A percentile compares a stretch with the other conserved stretches of the same genome.
Evolutionary conservation across 2,329 filamentous ascomycete genomes (phyloP).

Genomic region (Arthrobotrys pseudoclavata): DNA sequence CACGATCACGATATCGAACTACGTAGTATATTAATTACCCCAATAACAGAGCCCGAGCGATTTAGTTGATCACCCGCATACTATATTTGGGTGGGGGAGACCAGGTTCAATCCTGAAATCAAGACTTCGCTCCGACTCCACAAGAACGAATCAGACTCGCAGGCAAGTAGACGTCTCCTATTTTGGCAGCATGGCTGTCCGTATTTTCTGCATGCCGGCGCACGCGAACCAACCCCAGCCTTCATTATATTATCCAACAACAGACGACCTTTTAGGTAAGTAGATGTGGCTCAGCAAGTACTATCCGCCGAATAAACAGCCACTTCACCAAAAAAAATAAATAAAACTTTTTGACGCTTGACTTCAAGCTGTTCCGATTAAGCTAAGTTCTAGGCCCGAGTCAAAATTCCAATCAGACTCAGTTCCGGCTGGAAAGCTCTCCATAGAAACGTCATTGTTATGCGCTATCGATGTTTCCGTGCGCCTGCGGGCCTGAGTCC

Average conservation of each 20-base stretch:
- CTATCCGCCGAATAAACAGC: slow-evolving; percentile 4
- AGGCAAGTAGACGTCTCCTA: slow-evolving; percentile 32
- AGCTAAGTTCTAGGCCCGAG: neutral
- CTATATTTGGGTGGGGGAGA: slow-evolving; percentile 47
- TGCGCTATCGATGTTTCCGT: slow-evolving; percentile 16
- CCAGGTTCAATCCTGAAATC: slow-evolving; percentile 41
- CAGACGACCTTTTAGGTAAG: neutral
- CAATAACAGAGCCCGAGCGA: slow-evolving; percentile 7
- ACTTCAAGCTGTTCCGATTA: neutral
- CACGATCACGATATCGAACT: slow-evolving; percentile 23
- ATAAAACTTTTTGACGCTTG: neutral
- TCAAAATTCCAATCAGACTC: neutral
- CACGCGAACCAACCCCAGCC: slow-evolving; percentile 34
- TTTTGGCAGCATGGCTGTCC: slow-evolving; percentile 25
- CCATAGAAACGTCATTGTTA: slow-evolving; percentile 14
- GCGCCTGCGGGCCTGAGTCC: neutral
- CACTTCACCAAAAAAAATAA: neutral
- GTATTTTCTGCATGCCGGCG: slow-evolving; percentile 38
- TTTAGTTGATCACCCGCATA: slow-evolving; percentile 10
- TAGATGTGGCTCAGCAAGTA: slow-evolving; percentile 26
- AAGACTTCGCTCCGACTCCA: slow-evolving; percentile 20
- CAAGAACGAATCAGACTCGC: slow-evolving; percentile 44
- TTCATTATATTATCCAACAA: slow-evolving; percentile 3
- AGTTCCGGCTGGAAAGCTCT: slow-evolving; percentile 10
- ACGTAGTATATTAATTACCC: neutral